Evolutionary conservation across 768 basidiomycete species (phyloP), one percentile per base, ranked within the genome.

Genomic region (Panus rudis): DNA sequence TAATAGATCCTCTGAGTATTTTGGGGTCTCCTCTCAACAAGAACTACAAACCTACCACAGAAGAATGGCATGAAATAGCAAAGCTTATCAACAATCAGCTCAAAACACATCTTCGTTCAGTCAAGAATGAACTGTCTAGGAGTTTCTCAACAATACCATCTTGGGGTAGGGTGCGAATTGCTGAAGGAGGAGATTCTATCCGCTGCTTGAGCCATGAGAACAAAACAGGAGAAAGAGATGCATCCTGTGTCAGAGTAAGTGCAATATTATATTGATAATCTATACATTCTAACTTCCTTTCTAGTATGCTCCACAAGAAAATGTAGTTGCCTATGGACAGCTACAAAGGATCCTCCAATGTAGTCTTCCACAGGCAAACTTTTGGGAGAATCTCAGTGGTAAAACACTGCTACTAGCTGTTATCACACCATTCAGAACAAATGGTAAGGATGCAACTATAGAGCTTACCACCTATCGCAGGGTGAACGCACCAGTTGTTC

Each of bases 1-100:
- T 20, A 37, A 19, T 34, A 42, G 20, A 42, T 22, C 41, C 41
- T 10, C 28, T 33, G 14, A 42, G 41, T 22, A 21, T 42, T 30
- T 10, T 42, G 6, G 30, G 24, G 23, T 6, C 21, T n/a, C 41
- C 30, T 14, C n/a, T 20, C 4, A 17, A 14, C 4, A 6, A 13
- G 21, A 22, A 20, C n/a, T 21, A 19, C n/a, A 24, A 22, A 13
- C 28, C 30, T 32, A 22, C 20, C 24, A 23, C 5, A 30, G 27
- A n/a, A 5, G 5, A 16, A 7, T 25, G 17, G 8, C 4, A 4
- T 4, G 10, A 6, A 10, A 42, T 42, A 17, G 41, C 41, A 8
- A 6, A 32, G 11, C 35, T 32, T 22, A 12, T 42, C 17, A 17
- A 24, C 24, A 35, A 4, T 24, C 19, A 32, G 7, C 11, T 42